Conservation (phyloP, 495 filamentous ascomycete genomes). For the Podospora pseudoanserina region DNA sequence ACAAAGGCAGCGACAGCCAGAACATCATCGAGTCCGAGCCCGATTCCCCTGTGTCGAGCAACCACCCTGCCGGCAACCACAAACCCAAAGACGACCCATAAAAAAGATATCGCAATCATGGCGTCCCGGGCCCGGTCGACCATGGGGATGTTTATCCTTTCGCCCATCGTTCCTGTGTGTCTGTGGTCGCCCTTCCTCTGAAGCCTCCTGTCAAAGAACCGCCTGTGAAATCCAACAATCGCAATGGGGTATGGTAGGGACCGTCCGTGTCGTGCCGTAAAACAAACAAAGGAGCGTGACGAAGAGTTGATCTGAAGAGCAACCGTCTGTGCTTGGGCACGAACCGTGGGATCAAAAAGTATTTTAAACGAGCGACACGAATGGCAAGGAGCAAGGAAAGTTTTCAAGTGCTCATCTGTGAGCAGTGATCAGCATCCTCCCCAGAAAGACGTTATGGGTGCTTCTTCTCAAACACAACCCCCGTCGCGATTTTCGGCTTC, state of each 20-base stretch:
- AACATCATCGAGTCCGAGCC: neutral
- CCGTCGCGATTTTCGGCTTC: neutral
- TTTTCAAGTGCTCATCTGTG: neutral
- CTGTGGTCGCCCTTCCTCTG: neutral
- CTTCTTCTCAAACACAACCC: neutral
- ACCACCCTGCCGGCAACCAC: neutral
- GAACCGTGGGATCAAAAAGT: neutral
- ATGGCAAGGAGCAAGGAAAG: neutral
- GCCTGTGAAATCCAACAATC: neutral
- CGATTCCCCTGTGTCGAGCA: neutral
- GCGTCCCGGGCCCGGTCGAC: conserved; percentile 1
- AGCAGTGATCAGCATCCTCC: neutral
- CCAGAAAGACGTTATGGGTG: neutral
- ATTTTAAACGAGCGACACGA: neutral
- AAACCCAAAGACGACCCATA: neutral
- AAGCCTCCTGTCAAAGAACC: too few species aligned
- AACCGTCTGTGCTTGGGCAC: neutral
- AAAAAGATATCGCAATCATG: neutral
- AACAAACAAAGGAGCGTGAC: neutral
- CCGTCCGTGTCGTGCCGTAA: neutral
- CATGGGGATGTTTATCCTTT: neutral
- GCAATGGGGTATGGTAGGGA: neutral
- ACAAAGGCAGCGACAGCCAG: conserved; percentile 6
- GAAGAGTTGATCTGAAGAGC: too few species aligned
- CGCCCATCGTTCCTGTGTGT: neutral